phyloP scores from a whole-genome alignment of 176 grass and related monocot species.

The Luzula sylvatica region DNA sequence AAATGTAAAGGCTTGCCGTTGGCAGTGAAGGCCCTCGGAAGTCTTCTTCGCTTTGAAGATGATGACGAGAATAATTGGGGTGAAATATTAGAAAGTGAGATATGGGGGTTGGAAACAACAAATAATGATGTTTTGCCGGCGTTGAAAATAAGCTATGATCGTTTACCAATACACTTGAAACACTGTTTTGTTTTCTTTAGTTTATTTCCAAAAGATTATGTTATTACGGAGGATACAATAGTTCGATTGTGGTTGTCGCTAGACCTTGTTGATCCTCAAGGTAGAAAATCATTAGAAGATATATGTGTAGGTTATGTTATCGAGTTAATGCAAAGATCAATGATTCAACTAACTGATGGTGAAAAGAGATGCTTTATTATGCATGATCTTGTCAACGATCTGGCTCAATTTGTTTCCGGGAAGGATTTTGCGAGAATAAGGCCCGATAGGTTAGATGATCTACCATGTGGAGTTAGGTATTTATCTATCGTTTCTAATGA shows the following conservation, averaged over 20 bases:
- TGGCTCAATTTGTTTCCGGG: slow-evolving; percentile 9
- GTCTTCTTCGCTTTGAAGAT: slow-evolving; percentile 8
- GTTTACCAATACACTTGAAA: slow-evolving; percentile 7
- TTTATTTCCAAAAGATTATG: slow-evolving; percentile 23
- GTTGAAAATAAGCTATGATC: slow-evolving; percentile 16
- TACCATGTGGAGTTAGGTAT: not conserved
- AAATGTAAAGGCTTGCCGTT: slow-evolving; percentile 17
- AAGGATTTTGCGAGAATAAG: not conserved
- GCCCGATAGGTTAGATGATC: not conserved
- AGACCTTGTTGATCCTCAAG: not conserved
- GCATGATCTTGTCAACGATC: slow-evolving; percentile 26
- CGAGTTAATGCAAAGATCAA: slow-evolving; percentile 15
- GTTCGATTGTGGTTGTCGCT: slow-evolving; percentile 17
- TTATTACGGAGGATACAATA: slow-evolving; percentile 7
- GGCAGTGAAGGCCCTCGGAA: slow-evolving; percentile 18
- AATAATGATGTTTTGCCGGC: not conserved
- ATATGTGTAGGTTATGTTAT: not conserved
- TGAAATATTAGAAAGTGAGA: slow-evolving; percentile 17
- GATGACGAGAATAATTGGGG: slow-evolving; percentile 4
- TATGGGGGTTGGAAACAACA: not conserved
- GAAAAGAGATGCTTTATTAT: not conserved
- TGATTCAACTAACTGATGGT: slow-evolving; percentile 11
- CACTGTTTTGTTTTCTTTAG: slow-evolving; percentile 14
- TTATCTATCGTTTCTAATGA: not conserved
- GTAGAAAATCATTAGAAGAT: slow-evolving; percentile 12